These are phyloP conservation scores for Aureobasidium sp. DNA, from an alignment of 2,329 filamentous ascomycete genomes.

Conservation along the genomic window DNA sequence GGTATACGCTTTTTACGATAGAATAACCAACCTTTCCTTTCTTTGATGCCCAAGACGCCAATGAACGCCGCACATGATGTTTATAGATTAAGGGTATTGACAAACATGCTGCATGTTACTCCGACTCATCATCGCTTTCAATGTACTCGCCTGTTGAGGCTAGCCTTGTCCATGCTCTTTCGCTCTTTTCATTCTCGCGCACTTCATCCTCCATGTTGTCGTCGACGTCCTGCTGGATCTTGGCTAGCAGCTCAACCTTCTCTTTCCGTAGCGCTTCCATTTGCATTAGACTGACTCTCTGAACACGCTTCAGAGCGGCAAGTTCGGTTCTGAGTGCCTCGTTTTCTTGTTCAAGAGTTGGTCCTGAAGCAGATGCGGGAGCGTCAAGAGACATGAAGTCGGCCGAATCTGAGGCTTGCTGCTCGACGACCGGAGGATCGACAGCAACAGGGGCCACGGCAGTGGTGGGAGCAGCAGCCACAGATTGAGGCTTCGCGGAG, in stretches of 20 bases:
- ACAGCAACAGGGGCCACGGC: conserved; percentile 9
- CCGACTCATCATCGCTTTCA: conserved; percentile 9
- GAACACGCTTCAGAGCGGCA: conserved; percentile 38
- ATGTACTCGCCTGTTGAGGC: not conserved
- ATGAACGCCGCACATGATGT: not conserved
- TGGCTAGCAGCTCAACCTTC: conserved; percentile 30
- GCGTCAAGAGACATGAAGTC: conserved; percentile 35
- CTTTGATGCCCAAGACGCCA: not conserved
- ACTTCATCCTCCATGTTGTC: not conserved
- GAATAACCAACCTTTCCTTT: not conserved
- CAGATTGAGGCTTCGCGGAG: conserved; percentile 18
- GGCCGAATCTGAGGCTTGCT: conserved; percentile 20
- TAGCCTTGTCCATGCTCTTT: conserved; percentile 7
- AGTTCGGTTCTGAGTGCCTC: conserved; percentile 31
- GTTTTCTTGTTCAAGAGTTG: conserved; percentile 25
- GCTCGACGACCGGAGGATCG: conserved; percentile 19
- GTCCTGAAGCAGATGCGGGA: conserved; percentile 2
- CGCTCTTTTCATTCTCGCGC: conserved; percentile 1
- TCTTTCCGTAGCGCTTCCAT: conserved; percentile 38
- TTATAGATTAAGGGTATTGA: conserved; percentile 1
- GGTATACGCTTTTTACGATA: conserved; percentile 12
- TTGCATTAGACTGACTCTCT: conserved; percentile 40
- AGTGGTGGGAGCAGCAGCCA: conserved; percentile 22
- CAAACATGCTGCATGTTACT: not conserved
- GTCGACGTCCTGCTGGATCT: conserved; percentile 17